Percentiles rank a stretch among this genome's conserved stretches.
These are phyloP conservation scores for Nothomitra cinnamomea DNA, from an alignment of 2,329 filamentous ascomycete genomes.

Conservation along the genomic window DNA sequence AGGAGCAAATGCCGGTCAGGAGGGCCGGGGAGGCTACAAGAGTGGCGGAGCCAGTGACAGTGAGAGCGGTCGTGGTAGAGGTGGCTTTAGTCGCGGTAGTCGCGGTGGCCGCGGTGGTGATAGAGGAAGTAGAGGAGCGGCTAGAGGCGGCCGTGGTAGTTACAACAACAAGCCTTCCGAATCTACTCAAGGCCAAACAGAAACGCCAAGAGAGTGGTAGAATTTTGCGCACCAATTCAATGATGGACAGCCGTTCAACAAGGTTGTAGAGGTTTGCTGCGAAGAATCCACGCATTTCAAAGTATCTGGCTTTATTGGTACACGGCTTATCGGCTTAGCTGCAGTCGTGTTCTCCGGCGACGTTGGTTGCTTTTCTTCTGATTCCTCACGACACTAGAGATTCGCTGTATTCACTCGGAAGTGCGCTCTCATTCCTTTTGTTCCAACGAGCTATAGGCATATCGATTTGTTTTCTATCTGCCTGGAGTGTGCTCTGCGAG, in stretches of 20 bases:
- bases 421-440: neutral
- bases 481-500: neutral
- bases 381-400: neutral
- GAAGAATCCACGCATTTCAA: neutral
- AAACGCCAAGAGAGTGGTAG: neutral
- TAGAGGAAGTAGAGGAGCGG: constrained; percentile 18
- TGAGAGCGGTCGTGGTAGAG: constrained; percentile 47
- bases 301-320: neutral
- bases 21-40: constrained; percentile 55
- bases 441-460: neutral
- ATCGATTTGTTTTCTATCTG: neutral
- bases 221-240: neutral
- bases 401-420: constrained; percentile 1
- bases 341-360: neutral
- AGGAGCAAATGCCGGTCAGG: constrained; percentile 37
- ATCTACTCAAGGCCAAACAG: neutral
- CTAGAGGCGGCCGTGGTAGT: constrained; percentile 9
- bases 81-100: constrained; percentile 25
- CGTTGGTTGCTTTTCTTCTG: neutral
- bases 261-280: neutral
- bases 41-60: constrained; percentile 68
- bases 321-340: neutral
- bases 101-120: constrained; percentile 34
- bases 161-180: constrained; percentile 3
- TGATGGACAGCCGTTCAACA: too few species aligned